phyloP scores from a whole-genome alignment of 225 moss, liverwort and hornwort genomes.

The Pleurozium schreberi region DNA sequence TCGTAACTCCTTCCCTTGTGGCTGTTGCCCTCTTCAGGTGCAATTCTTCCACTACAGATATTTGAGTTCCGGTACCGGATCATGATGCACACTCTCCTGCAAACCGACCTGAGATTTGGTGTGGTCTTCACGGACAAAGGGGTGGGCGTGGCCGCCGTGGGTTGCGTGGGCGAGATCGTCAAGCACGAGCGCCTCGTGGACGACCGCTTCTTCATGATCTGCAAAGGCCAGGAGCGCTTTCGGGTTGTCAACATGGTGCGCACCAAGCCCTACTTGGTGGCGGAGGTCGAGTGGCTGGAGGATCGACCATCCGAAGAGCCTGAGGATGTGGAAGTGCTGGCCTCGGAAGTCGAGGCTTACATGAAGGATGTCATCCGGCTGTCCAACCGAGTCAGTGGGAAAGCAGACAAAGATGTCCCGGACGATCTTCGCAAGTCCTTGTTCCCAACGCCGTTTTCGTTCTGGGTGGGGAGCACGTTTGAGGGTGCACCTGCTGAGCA shows the following conservation, averaged over 20 bases:
- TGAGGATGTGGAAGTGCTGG: slow-evolving; percentile 79
- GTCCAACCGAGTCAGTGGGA: slow-evolving; percentile 91
- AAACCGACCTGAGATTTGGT: slow-evolving; percentile 91
- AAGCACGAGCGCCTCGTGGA: slow-evolving; percentile 95
- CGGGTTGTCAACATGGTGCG: slow-evolving; percentile 84
- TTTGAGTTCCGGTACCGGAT: slow-evolving; percentile 99
- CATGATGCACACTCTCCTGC: slow-evolving; percentile 99
- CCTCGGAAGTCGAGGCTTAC: slow-evolving; percentile 79
- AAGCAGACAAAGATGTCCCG: slow-evolving; percentile 72
- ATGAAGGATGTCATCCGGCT: slow-evolving; percentile 99
- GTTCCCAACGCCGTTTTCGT: slow-evolving; percentile 94
- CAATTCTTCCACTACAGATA: slow-evolving; percentile 89
- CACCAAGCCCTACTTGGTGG: slow-evolving; percentile 91
- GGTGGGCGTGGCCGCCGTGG: slow-evolving; percentile 72
- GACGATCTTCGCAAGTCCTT: slow-evolving; percentile 83
- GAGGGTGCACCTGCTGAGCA: slow-evolving; percentile 98
- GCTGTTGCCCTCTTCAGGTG: slow-evolving; percentile 32
- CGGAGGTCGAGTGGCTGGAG: slow-evolving; percentile 89
- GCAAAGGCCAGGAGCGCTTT: slow-evolving; percentile 98
- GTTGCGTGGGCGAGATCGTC: slow-evolving; percentile 93
- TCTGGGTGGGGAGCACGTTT: slow-evolving; percentile 99
- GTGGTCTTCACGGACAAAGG: slow-evolving; percentile 82
- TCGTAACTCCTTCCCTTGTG: not conserved
- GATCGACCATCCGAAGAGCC: slow-evolving; percentile 85
- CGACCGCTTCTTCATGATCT: slow-evolving; percentile 99